Evolutionary conservation across 768 basidiomycete genomes (phyloP).

Genomic region (Tylopilus cervinicoccineus): DNA sequence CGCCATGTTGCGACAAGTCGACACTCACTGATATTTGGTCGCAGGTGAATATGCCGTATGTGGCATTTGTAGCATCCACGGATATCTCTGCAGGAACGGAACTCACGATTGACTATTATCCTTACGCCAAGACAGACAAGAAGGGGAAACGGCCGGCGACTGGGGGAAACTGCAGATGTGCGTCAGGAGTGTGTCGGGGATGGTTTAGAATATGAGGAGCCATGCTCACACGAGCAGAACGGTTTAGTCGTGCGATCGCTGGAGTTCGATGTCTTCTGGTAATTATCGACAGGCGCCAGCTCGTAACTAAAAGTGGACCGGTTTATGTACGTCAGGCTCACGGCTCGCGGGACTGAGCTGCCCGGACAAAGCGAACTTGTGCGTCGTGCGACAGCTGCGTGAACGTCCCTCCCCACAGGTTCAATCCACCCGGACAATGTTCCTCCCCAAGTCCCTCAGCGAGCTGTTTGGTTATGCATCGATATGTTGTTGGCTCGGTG

Average conservation of each 20-base stretch:
- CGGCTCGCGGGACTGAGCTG: no score
- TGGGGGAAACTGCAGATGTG: slow-evolving; percentile 36
- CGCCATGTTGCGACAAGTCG: not conserved
- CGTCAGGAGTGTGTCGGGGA: slow-evolving; percentile 33
- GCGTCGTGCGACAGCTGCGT: slow-evolving; percentile 5
- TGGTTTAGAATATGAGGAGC: slow-evolving; percentile 27
- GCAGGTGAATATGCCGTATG: slow-evolving; percentile 58
- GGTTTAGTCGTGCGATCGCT: not conserved
- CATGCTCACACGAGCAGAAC: not conserved
- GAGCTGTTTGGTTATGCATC: slow-evolving; percentile 67
- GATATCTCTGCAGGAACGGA: slow-evolving; percentile 51
- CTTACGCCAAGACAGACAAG: slow-evolving; percentile 31
- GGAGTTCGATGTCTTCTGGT: no score
- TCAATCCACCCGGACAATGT: slow-evolving; percentile 7
- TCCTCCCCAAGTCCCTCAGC: slow-evolving; percentile 39
- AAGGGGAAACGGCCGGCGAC: slow-evolving; percentile 27
- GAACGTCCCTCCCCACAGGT: slow-evolving; percentile 11
- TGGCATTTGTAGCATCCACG: slow-evolving; percentile 51
- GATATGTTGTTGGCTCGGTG: slow-evolving; percentile 78
- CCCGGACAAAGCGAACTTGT: no score
- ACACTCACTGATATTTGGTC: not conserved
- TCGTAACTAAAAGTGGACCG: not conserved
- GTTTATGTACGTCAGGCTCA: no score
- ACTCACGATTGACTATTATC: slow-evolving; percentile 65
- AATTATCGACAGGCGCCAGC: no score